Evolutionary conservation across 768 basidiomycete species (phyloP), one percentile per base, ranked within the genome.

Genomic region (Lanmaoa rubissima): DNA sequence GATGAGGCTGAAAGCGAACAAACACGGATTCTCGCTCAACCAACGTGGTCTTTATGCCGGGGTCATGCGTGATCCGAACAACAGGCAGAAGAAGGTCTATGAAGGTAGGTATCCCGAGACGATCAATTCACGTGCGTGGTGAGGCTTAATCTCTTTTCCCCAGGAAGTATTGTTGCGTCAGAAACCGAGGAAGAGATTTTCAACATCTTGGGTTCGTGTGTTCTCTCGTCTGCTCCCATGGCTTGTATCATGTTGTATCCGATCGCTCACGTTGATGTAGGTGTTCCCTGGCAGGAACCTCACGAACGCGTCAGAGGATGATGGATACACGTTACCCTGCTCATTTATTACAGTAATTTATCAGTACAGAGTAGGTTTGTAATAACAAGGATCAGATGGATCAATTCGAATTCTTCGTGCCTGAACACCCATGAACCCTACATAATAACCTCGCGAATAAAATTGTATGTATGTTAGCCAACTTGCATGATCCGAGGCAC

Each of bases 121-220:
- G 34, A 42, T 40, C n/a, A 13, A 4, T n/a, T 14, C 21, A 13
- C n/a, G 38, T 34, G 4, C 24, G 28, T 47, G 21, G 13, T 2
- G 48, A 19, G 4, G 6, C 40, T 50, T 1, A 60, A 3, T 19
- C n/a, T 36, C 14, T 38, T 17, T 28, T 34, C 48, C 10, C 14
- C 53, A 90, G 91, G 89, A 17, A 76, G 72, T 7, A 66, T 93
- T 8, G 70, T 95, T 19, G 92, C 92, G 4, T 90, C 90, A 0
- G 84, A 87, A 66, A 93, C 88, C 0, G 94, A 97, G 71, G 78
- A 86, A 65, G 90, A 94, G 60, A 95, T 98, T 36, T 94, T 97
- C 64, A 73, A 76, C 19, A 86, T 86, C 36, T 74, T 98, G 40
- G 79, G 82, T 76, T 54, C 54, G 75, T 69, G 17, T 21, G 9